Evolutionary conservation across 352 stramenopile species (phyloP), one percentile per base, ranked within the genome.

Genomic region (Pythium aristosporum): DNA sequence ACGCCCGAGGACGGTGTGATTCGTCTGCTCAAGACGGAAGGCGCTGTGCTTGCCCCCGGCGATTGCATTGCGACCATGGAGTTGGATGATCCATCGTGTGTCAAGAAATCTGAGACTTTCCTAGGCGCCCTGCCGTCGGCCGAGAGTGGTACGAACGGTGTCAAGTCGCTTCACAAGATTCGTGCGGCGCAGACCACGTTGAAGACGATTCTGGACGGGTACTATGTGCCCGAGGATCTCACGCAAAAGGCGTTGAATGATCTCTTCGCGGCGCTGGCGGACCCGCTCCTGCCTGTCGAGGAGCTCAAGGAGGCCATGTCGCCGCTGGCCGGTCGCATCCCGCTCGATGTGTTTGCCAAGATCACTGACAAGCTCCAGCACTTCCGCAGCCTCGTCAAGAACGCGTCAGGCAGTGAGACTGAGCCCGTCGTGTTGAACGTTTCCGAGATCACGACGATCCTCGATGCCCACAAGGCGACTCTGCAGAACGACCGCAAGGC

Each of bases 281-380:
- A 89, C 63, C 80, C 80, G 8, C 68, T 96, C n/a, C 67, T 98
- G 25, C 88, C 90, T 9, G 77, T 96, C 12, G 85, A 96, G 41
- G 96, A 99, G 86, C 92, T 99, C 60, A 96, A 99, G 72, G 97
- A 99, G 69, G 89, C 96, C 28, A 86, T 99, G 63, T 98, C 97
- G 34, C 92, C 98, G 9, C 85, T 99, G 8, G 96, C 92, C 43
- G 95, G 97, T n/a, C 88, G 96, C 61, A 98, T 99, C 62, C 94
- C 98, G 42, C 83, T 89, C 2, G 71, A 89, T 18, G 81, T 99
- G 43, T 98, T 97, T 63, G 82, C 89, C 23, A 77, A 90, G 53
- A 93, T 99, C 58, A 89, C 78, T 23, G 80, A 91, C 72, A 82
- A 89, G 74, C 77, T 92, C 43, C 73, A 93, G 68, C 73, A 71